Evolutionary conservation across 2,329 filamentous ascomycete genomes (phyloP), one percentile per base, ranked within the genome.

Genomic region (Paraphoma sp.): DNA sequence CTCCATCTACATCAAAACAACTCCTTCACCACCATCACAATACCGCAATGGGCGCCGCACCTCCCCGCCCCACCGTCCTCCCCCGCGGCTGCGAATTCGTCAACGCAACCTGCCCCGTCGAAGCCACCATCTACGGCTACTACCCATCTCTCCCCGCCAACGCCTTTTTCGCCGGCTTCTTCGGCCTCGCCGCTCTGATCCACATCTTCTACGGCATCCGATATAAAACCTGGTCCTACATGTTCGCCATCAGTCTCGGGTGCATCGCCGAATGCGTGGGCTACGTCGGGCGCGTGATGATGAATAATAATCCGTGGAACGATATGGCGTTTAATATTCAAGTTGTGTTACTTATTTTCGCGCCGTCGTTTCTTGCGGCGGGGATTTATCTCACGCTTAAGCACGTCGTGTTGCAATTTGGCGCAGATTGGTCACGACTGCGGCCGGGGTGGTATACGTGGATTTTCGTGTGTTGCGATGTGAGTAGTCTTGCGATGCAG

Each of bases 381-480:
- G 80, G 77, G 51, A 82, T 86, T 59, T 86, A 85, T 71, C 68
- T 87, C 23, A 82, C 79, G 5, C 75, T 87, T 3, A 83, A 84
- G 28, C 82, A 85, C 43, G 78, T 86, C 50, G 81, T 86, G 46
- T 70, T 82, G 14, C 76, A 80, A 42, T 83, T 86, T 54, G 85
- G 85, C 31, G 54, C 63, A 12, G 31, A 55, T 10, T 66, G 68
- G 60, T 65, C 58, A 5, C 50, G 66, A n/a, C 28, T 75, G 6
- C 36, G 57, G n/a, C 69, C 71, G 2, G 49, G 33, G 1, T 70
- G 80, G 45, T 86, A 86, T 68, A 86, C 85, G 7, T 82, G 82
- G 70, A 79, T 86, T 54, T 87, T 87, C 73, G 83, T 87, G 61
- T 70, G 76, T 28, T 85, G 82, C 64, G 86, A 87, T 62, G 61